Percentiles rank a stretch among this genome's conserved stretches.
Conservation (phyloP, 78 protist species). For the Dictyostelium firmibasis region DNA sequence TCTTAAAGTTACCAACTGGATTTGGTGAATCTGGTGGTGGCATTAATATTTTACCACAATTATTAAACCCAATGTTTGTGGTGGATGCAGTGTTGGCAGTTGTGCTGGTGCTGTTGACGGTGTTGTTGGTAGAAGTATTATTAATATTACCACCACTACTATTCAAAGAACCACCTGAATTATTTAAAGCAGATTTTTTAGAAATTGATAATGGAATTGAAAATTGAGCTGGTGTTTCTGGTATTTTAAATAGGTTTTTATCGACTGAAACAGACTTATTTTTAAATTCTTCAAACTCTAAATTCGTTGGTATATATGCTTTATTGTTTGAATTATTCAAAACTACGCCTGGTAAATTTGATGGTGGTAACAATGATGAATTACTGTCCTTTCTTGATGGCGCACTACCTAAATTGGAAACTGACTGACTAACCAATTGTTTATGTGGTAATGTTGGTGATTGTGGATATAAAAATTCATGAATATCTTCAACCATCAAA, state of each 20-base stretch:
- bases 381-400: background rate
- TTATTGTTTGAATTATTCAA: background rate
- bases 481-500: constrained; percentile 26
- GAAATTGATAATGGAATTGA: constrained; percentile 37
- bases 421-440: background rate
- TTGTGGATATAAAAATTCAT: constrained; percentile 36
- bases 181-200: background rate
- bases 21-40: constrained; percentile 28
- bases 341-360: background rate
- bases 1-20: background rate
- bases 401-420: background rate
- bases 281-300: constrained; percentile 11
- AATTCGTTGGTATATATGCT: background rate
- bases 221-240: constrained; percentile 40
- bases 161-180: background rate
- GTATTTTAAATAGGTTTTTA: constrained; percentile 47
- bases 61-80: background rate
- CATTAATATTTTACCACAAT: constrained; percentile 2
- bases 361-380: background rate
- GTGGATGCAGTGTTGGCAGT: too few relatives aligned
- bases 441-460: constrained; percentile 6
- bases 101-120: too few relatives aligned
- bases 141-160: background rate
- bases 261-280: background rate
- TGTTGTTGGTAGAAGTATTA: too few relatives aligned